Base-by-base conservation (phyloP, 176 grass and related monocot genomes). In the Triticum timopheevii region DNA sequence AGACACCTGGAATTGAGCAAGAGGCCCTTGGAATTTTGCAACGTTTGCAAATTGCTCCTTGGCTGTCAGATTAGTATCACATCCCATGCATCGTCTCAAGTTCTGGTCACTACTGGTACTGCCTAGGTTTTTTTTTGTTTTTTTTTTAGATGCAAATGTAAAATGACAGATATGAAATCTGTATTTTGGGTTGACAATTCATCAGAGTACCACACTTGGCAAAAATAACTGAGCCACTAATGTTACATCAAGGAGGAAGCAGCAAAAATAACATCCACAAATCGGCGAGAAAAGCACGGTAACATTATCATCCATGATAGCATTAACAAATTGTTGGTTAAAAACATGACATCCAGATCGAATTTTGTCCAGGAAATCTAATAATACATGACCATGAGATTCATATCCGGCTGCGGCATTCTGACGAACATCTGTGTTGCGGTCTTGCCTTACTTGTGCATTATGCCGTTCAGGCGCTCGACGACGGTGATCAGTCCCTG, bases 381-480 rank as follows among this genome's bases (percentile, higher is more conserved):
- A 22, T 58, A 22, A 58, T 58, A 58, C 54, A 58, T 22, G 59
- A 35, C 49, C 49, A 75, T 7, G 45, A n/a, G 6, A 20, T 45
- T 13, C 12, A 30, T 5, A 25, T 59, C 39, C 31, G 22, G 22
- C 1, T 63, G 69, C 0, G 15, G 24, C 73, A 69, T 86, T 85
- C 6, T 22, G 64, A 45, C 85, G 79, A 93, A 79, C 88, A 69
- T 36, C 64, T 73, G 61, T 3, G 0, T 15, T 56, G 61, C 62
- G 65, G 59, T 1, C 40, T 15, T 58, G 61, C 65, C 6, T 73
- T 76, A 77, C 77, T 82, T 58, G 33, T 15, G 36, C n/a, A n/a
- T n/a, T n/a, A n/a, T 88, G 68, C 96, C 93, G 27, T 93, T 91
- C 27, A 96, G 89, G 54, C 90, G 95, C 77, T 98, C 94, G 30